phyloP scores from a whole-genome alignment of 2,329 filamentous ascomycete genomes.

The Cercospora janseana region DNA sequence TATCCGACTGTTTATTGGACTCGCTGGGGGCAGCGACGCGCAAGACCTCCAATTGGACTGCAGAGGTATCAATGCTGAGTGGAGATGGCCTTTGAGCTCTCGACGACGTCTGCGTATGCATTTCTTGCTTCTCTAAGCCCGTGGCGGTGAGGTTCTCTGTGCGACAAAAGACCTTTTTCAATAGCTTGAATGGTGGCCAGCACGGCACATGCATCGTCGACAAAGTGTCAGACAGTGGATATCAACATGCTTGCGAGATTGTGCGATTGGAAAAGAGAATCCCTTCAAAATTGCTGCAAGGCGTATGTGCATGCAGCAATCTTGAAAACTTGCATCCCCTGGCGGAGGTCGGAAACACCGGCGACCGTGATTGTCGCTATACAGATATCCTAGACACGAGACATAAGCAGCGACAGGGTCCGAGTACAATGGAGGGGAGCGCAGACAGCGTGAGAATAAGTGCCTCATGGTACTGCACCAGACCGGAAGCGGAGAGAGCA shows the following conservation, averaged over 20 bases:
- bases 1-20: not conserved
- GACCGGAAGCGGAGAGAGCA: not conserved
- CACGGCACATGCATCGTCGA: not conserved
- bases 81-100: not conserved
- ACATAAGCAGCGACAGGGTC: conserved; percentile 3
- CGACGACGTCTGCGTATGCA: not conserved
- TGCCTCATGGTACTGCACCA: too few species aligned
- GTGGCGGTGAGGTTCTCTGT: too few species aligned
- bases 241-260: conserved; percentile 1
- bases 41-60: not conserved
- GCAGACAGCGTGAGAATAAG: not conserved
- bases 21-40: not conserved
- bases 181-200: conserved; percentile 1
- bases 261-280: not conserved
- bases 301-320: not conserved
- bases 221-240: not conserved
- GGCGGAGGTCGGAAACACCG: conserved; percentile 5
- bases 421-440: too few species aligned
- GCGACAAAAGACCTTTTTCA: too few species aligned
- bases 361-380: not conserved
- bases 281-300: not conserved
- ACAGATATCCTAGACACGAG: not conserved
- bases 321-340: conserved; percentile 4
- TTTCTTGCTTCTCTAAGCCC: too few species aligned
- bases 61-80: not conserved